Conservation (phyloP, 2,329 filamentous ascomycete species). For the Periconia sp. region DNA sequence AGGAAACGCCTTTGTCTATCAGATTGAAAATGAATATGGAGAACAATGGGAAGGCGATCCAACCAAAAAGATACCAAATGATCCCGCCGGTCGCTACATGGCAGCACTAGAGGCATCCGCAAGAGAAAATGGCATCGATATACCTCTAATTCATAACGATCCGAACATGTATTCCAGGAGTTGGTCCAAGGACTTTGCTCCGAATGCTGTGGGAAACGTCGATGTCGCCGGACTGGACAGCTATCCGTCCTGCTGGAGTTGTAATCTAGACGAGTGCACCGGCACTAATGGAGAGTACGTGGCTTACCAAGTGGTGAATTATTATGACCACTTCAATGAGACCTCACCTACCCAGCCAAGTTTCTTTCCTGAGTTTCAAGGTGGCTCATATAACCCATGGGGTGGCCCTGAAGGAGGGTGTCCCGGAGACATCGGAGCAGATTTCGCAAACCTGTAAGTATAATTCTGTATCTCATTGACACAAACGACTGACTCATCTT, state of each 20-base stretch:
- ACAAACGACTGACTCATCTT: not conserved
- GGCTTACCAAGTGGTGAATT: slow-evolving; percentile 58
- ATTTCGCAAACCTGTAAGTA: slow-evolving; percentile 63
- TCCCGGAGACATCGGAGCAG: slow-evolving; percentile 59
- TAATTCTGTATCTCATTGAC: not conserved
- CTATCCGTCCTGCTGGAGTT: slow-evolving; percentile 66
- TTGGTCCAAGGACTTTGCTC: slow-evolving; percentile 66
- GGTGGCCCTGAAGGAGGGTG: slow-evolving; percentile 64
- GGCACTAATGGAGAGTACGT: slow-evolving; percentile 65
- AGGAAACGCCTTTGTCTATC: slow-evolving; percentile 62
- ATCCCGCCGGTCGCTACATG: slow-evolving; percentile 62
- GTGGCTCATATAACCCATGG: slow-evolving; percentile 67
- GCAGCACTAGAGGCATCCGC: slow-evolving; percentile 61
- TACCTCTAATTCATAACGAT: slow-evolving; percentile 65
- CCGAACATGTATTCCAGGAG: slow-evolving; percentile 65
- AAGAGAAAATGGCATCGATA: slow-evolving; percentile 62
- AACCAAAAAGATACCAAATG: slow-evolving; percentile 54
- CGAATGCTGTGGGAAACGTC: slow-evolving; percentile 59
- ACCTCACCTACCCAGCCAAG: slow-evolving; percentile 54
- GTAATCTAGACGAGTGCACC: slow-evolving; percentile 66
- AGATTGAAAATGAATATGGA: slow-evolving; percentile 64
- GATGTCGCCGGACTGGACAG: slow-evolving; percentile 61
- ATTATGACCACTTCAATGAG: slow-evolving; percentile 55
- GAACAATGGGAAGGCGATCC: slow-evolving; percentile 45
- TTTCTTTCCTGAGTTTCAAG: slow-evolving; percentile 66